A percentile compares a stretch with the other conserved stretches of the same genome.
phyloP scores from a whole-genome alignment of 352 stramenopile species.

The Phytophthora tubulina region DNA sequence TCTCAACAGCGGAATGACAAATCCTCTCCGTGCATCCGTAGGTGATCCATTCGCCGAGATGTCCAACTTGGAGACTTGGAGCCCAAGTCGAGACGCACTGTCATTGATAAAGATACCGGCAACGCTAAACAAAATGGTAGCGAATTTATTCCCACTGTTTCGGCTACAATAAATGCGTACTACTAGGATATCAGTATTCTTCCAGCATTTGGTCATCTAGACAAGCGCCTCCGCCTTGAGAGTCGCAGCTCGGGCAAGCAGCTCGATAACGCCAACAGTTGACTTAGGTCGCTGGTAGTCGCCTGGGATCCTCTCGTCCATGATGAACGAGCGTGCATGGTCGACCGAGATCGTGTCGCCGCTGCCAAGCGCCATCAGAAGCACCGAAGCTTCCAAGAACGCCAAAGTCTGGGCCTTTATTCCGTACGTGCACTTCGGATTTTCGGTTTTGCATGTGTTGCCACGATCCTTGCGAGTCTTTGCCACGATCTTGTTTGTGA shows the following conservation, averaged over 20 bases:
- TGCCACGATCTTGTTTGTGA: conserved; percentile 38
- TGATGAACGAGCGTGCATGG: conserved; percentile 42
- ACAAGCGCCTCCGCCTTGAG: conserved; percentile 40
- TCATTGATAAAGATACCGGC: too few relatives aligned
- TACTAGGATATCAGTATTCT: too few relatives aligned
- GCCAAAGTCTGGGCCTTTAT: conserved; percentile 31
- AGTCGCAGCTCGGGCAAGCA: conserved; percentile 29
- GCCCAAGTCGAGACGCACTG: too few relatives aligned
- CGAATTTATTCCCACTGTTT: too few relatives aligned
- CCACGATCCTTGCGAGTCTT: conserved; percentile 35
- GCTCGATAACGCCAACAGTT: conserved; percentile 24
- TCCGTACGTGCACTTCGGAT: conserved; percentile 39
- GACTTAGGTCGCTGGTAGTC: conserved; percentile 26
- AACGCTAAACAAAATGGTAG: too few relatives aligned
- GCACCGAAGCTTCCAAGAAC: conserved; percentile 37
- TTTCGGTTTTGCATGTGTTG: conserved; percentile 40
- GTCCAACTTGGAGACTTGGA: too few relatives aligned
- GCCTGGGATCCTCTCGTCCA: conserved; percentile 46
- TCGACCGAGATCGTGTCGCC: conserved; percentile 40
- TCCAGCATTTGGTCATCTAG: conserved; percentile 8
- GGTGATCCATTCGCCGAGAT: not conserved
- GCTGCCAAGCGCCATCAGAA: conserved; percentile 33
- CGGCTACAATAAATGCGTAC: too few relatives aligned
- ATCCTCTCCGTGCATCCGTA: not conserved
- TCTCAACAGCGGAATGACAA: conserved; percentile 11